A percentile compares a stretch with the other conserved stretches of the same genome.
phyloP scores from a whole-genome alignment of 495 filamentous ascomycete genomes.

The Lasiosphaeria hispida region DNA sequence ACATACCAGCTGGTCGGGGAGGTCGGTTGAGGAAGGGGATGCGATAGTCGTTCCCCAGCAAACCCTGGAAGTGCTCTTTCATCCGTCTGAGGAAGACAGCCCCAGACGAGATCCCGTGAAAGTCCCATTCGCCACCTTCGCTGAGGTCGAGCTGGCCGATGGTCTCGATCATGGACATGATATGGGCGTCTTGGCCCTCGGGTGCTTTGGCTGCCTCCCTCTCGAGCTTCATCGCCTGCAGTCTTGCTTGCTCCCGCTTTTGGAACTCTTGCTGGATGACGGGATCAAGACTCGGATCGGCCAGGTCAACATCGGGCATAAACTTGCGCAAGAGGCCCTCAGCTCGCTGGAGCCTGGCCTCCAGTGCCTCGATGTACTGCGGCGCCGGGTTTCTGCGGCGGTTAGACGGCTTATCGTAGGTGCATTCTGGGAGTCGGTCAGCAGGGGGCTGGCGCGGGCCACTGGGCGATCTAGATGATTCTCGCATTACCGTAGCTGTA shows the following conservation, averaged over 20 bases:
- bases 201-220: slow-evolving; percentile 23
- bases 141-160: slow-evolving; percentile 88
- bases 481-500: slow-evolving; percentile 85
- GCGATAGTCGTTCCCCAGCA: slow-evolving; percentile 57
- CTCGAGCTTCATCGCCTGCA: slow-evolving; percentile 33
- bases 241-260: slow-evolving; percentile 44
- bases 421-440: slow-evolving; percentile 70
- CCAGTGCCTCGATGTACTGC: slow-evolving; percentile 90
- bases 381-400: slow-evolving; percentile 90
- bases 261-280: slow-evolving; percentile 58
- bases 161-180: slow-evolving; percentile 93
- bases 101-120: slow-evolving; percentile 90
- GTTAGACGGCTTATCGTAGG: slow-evolving; percentile 97
- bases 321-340: slow-evolving; percentile 75
- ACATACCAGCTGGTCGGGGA: slow-evolving; percentile 34
- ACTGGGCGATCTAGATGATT: too few relatives aligned
- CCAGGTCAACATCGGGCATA: slow-evolving; percentile 82
- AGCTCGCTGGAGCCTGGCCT: slow-evolving; percentile 77
- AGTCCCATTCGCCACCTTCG: slow-evolving; percentile 90
- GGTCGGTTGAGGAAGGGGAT: slow-evolving; percentile 49
- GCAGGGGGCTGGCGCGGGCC: slow-evolving; percentile 17
- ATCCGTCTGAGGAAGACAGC: slow-evolving; percentile 81
- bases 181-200: slow-evolving; percentile 65
- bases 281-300: slow-evolving; percentile 76
- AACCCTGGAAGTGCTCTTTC: slow-evolving; percentile 70